Percentiles rank a stretch among this genome's conserved stretches.
Conservation (phyloP, 345 rosid species). For the Luvunga scandens region DNA sequence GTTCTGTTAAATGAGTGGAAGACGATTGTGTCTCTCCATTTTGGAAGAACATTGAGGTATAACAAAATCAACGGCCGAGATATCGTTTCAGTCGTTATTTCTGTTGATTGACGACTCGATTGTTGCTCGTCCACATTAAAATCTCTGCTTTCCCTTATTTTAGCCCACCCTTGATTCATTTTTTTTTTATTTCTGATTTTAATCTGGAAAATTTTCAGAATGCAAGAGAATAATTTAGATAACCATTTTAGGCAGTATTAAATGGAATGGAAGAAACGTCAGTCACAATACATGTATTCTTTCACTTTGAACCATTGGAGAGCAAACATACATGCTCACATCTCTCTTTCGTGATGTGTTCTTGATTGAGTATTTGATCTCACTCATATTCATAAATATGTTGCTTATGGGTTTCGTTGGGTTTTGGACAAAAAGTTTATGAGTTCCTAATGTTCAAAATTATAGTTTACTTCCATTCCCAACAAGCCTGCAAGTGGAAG, state of each 20-base stretch:
- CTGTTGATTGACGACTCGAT: slow-evolving; percentile 53
- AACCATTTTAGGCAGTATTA: no score
- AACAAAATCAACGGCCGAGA: slow-evolving; percentile 51
- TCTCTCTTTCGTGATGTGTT: no score
- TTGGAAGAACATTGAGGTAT: slow-evolving; percentile 30
- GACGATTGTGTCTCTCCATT: slow-evolving; percentile 15
- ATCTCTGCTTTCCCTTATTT: background rate
- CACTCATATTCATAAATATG: background rate
- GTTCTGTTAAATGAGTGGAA: slow-evolving; percentile 4
- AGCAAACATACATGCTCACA: no score
- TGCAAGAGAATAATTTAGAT: no score
- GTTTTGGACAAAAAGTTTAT: background rate
- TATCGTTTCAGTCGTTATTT: slow-evolving; percentile 69
- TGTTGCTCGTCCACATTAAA: slow-evolving; percentile 62
- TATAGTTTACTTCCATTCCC: background rate
- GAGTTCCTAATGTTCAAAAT: background rate
- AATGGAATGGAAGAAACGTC: no score
- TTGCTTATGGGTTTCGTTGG: background rate
- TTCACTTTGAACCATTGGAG: no score
- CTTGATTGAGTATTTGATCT: background rate
- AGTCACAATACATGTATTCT: no score
- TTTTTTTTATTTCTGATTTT: background rate
- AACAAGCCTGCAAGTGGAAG: background rate
- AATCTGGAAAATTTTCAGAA: background rate
- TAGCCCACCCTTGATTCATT: no score